These are phyloP conservation scores for Alternaria conjuncta DNA, from an alignment of 2,329 filamentous ascomycete genomes.

Conservation along the genomic window DNA sequence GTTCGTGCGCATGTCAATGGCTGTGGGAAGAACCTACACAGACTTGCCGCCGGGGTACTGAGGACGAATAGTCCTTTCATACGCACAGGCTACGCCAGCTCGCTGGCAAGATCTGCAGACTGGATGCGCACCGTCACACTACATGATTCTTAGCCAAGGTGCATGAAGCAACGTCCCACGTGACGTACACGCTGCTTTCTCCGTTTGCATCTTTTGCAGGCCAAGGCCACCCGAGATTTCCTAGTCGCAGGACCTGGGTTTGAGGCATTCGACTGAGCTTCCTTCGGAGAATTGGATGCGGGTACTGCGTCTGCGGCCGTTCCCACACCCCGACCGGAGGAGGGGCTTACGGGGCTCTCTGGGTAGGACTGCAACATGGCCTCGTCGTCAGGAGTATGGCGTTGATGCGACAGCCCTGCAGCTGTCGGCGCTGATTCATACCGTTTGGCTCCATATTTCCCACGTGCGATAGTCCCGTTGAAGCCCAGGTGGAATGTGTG, in stretches of 20 bases:
- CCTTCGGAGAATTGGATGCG: conserved; percentile 7
- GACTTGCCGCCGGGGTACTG: conserved; percentile 37
- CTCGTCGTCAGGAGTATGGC: background rate
- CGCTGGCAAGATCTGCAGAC: conserved; percentile 29
- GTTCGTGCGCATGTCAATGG: background rate
- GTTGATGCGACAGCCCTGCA: conserved; percentile 1
- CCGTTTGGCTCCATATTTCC: background rate
- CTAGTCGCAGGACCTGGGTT: conserved; percentile 11
- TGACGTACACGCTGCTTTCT: conserved; percentile 34
- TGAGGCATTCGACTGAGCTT: conserved; percentile 7
- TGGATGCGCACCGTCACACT: conserved; percentile 35
- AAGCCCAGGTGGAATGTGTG: background rate
- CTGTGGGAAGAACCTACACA: conserved; percentile 18
- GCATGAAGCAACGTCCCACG: background rate
- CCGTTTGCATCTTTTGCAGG: conserved; percentile 36
- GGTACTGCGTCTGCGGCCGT: background rate
- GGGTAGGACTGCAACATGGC: conserved; percentile 11
- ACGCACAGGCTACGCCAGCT: conserved; percentile 28
- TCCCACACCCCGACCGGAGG: background rate
- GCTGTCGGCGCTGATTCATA: background rate
- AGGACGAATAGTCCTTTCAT: conserved; percentile 32
- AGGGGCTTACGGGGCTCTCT: conserved; percentile 3
- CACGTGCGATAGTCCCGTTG: background rate
- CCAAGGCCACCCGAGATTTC: conserved; percentile 29
- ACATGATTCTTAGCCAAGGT: conserved; percentile 1